These are phyloP conservation scores for Cadophora malorum DNA, from an alignment of 2,329 filamentous ascomycete genomes.

Conservation along the genomic window DNA sequence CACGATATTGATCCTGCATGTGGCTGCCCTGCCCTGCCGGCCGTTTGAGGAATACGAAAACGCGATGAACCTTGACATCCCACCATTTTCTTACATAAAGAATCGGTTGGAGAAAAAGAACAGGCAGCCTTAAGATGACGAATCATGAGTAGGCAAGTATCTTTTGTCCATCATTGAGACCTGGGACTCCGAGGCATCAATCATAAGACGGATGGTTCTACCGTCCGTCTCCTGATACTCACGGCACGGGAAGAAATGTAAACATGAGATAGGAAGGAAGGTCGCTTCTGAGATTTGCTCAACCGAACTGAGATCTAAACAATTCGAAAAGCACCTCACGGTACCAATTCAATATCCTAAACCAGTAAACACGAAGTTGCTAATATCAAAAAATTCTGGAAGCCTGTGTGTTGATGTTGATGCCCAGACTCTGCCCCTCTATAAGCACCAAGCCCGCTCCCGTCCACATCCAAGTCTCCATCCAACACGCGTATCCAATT, in stretches of 20 bases:
- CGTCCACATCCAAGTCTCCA: no score
- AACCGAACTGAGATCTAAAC: neutral
- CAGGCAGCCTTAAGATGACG: neutral
- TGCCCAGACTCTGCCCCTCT: neutral
- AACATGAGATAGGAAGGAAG: neutral
- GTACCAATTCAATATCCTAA: neutral
- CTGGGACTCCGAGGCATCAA: neutral
- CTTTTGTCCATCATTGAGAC: neutral
- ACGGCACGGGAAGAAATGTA: neutral
- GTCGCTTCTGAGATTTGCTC: neutral
- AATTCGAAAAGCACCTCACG: neutral
- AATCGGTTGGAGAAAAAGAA: no score
- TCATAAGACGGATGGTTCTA: neutral
- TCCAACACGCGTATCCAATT: neutral
- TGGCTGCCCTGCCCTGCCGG: neutral
- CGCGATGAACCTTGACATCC: neutral
- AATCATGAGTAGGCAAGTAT: neutral
- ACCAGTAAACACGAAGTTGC: conserved; percentile 2
- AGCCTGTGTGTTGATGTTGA: no score
- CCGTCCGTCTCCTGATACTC: conserved; percentile 5
- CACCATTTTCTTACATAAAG: no score
- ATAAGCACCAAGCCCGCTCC: neutral
- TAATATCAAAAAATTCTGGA: neutral
- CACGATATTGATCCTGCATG: conserved; percentile 2
- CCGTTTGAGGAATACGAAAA: conserved; percentile 8